Evolutionary conservation across 148 eudicot species (phyloP).

Genomic region (Rhododendron ovatum): DNA sequence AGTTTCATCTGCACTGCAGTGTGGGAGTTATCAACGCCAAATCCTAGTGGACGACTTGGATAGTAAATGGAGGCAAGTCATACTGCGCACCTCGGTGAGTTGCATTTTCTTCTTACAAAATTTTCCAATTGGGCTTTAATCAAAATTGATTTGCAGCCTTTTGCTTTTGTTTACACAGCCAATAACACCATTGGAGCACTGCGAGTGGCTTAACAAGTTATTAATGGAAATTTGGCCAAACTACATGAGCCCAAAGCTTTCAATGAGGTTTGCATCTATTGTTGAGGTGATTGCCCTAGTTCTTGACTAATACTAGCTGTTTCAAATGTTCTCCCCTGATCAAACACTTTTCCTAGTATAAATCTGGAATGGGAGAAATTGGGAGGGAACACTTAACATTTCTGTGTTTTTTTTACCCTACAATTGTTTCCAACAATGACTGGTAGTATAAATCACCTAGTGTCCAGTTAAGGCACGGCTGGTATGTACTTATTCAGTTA

Average conservation of each 20-base stretch:
- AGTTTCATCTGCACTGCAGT: conserved; percentile 31
- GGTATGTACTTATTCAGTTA: too few relatives aligned
- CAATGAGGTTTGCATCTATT: conserved; percentile 52
- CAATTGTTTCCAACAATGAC: too few relatives aligned
- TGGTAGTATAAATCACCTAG: too few relatives aligned
- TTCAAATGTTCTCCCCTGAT: not conserved
- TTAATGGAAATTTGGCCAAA: conserved; percentile 75
- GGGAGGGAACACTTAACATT: too few relatives aligned
- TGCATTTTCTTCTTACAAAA: conserved; percentile 4
- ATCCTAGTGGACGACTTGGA: conserved; percentile 72
- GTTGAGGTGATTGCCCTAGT: conserved; percentile 54
- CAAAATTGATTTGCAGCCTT: not conserved
- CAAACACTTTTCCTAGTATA: not conserved
- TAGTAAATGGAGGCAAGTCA: conserved; percentile 77
- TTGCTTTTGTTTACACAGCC: conserved; percentile 37
- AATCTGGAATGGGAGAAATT: too few relatives aligned
- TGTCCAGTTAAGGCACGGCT: too few relatives aligned
- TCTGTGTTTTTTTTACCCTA: too few relatives aligned
- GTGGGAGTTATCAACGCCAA: conserved; percentile 63
- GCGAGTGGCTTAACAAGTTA: conserved; percentile 96
- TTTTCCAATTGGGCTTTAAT: too few relatives aligned
- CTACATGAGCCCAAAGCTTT: conserved; percentile 71
- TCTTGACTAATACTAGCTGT: too few relatives aligned
- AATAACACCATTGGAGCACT: conserved; percentile 82
- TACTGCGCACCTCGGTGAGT: conserved; percentile 56